Percentiles rank a stretch among this genome's conserved stretches.
Evolutionary conservation across 1,139 yeast genomes (phyloP).

Genomic region (Candida sanyaensis): DNA sequence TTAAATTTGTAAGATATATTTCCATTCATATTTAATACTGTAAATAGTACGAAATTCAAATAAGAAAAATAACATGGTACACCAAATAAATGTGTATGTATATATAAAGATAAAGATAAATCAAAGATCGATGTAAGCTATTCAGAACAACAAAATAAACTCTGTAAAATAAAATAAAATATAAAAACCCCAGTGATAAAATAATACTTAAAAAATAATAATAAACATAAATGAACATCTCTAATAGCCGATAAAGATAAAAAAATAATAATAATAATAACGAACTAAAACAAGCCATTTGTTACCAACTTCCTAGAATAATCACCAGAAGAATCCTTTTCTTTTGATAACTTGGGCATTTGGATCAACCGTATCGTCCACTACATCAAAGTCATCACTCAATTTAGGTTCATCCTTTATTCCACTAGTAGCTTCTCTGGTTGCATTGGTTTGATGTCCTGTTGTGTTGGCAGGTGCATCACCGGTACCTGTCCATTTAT

Average conservation of each 20-base stretch:
- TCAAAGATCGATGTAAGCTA: not conserved
- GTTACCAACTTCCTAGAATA: conserved; percentile 3
- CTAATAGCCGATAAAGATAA: not conserved
- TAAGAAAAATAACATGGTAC: not conserved
- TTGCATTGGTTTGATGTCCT: not conserved
- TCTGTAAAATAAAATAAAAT: not conserved
- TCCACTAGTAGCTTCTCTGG: not conserved
- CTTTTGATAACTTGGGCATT: conserved; percentile 16
- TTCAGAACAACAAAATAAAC: not conserved
- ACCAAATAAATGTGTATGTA: not conserved
- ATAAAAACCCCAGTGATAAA: not conserved
- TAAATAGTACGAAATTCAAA: conserved; percentile 6
- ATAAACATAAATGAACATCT: conserved; percentile 1
- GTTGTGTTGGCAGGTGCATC: not conserved
- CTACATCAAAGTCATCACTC: conserved; percentile 43
- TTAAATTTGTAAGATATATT: conserved; percentile 16
- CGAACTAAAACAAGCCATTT: conserved; percentile 2
- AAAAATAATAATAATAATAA: not conserved
- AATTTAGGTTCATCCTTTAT: not conserved
- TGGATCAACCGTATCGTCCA: conserved; percentile 30
- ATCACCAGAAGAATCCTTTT: conserved; percentile 14
- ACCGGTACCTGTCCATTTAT: conserved; percentile 11
- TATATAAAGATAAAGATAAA: conserved; percentile 1
- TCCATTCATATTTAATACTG: not conserved
- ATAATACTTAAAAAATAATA: no score